phyloP scores from a whole-genome alignment of 2,329 filamentous ascomycete species.

The Xylariaceae sp. region DNA sequence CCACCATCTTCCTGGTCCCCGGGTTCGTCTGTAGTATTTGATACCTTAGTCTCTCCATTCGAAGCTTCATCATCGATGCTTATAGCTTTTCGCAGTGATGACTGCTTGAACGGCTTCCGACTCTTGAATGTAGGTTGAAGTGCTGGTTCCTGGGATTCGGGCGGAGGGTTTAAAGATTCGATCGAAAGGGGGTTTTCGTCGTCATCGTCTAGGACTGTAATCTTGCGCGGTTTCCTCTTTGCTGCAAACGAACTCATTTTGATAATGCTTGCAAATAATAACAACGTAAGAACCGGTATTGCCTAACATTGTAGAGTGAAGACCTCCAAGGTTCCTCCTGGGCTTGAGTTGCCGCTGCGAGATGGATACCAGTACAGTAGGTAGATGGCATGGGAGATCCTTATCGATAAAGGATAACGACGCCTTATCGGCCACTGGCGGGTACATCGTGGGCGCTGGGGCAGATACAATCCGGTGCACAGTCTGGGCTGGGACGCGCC shows the following conservation, averaged over 20 bases:
- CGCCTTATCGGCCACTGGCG: conserved; percentile 25
- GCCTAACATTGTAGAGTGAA: conserved; percentile 1
- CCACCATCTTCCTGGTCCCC: conserved; percentile 44
- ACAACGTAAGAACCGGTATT: conserved; percentile 4
- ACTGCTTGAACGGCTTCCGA: conserved; percentile 51
- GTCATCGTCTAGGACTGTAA: conserved; percentile 65
- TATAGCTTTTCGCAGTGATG: conserved; percentile 54
- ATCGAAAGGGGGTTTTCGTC: conserved; percentile 42
- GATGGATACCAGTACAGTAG: too few relatives aligned
- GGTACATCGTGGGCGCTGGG: not conserved
- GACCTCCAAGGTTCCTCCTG: not conserved
- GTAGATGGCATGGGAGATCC: conserved; percentile 5
- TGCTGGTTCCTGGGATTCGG: conserved; percentile 33
- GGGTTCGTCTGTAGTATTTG: conserved; percentile 24
- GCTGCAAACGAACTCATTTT: conserved; percentile 53
- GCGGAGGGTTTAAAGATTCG: conserved; percentile 27
- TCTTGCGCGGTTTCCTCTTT: conserved; percentile 70
- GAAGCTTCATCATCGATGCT: conserved; percentile 41
- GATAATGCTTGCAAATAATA: conserved; percentile 20
- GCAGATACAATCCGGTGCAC: not conserved
- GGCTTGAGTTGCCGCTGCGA: not conserved
- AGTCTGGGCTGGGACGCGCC: not conserved
- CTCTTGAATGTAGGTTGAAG: conserved; percentile 43
- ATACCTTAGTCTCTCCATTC: conserved; percentile 18
- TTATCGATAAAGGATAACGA: conserved; percentile 28